Evolutionary conservation across 1,139 yeast genomes (phyloP), one percentile per base, ranked within the genome.

Genomic region (Scheffersomyces quercinus): DNA sequence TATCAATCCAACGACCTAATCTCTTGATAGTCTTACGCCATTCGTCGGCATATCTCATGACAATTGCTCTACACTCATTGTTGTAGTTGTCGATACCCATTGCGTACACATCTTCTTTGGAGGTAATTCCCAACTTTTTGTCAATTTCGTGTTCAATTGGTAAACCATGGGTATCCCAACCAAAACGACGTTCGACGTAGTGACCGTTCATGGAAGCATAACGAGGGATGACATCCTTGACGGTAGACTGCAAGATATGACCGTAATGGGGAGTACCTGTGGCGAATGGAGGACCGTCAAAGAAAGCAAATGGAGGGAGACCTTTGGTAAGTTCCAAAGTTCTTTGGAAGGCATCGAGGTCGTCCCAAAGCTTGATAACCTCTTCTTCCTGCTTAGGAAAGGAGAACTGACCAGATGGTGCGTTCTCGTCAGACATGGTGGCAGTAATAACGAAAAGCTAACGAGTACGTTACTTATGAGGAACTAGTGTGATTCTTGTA

Each of bases 201-300:
- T 82, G 86, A 13, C 99, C 99, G 55, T 88, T 91, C 98, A 93
- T 93, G 53, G 96, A 88, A 45, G 99, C 98, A 64, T 90, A 93
- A 65, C 99, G 83, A 45, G 99, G 99, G 47, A 93, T 91, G 54
- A 93, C 88, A 73, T 93, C 99, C 76, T 91, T 93, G 57, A 90
- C 88, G 45, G 99, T 93, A 34, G 98, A 91, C 3, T 98, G 95
- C 66, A 95, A 76, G 61, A 93, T 85, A 64, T 93, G 99, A 49
- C 99, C 99, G 65, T 93, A 95, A 65, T 93, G 99, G 38, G 99
- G 99, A 33, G 97, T 88, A 63, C 99, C 98, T 4, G 99, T 93
- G 46, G 99, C 99, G 68, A 93, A 93, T 54, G 99, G 99, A 10
- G 99, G 99, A 29, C 99, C 99, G 68, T 93, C 99, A 62, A 88